Evolutionary conservation across 805 yeast genomes (phyloP), one percentile per base, ranked within the genome.

Genomic region (Kockiozyma suomiensis): DNA sequence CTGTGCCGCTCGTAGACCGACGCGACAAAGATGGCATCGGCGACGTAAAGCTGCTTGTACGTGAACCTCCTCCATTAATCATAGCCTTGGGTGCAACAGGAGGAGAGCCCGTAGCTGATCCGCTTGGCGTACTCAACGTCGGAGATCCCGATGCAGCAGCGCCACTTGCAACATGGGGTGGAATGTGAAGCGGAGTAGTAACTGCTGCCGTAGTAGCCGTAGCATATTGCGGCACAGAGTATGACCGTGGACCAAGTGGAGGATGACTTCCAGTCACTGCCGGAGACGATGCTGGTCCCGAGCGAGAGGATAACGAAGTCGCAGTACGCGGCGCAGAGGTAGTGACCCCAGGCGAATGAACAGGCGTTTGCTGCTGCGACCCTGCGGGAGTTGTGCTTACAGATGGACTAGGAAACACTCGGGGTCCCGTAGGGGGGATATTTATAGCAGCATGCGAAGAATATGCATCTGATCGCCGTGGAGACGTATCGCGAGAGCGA

Each of bases 51-150:
- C 54, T 47, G 35, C n/a, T 25, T 5, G 40, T 26, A 12, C 54
- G 61, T 10, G 59, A 45, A 10, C 41, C 8, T 17, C 30, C 37
- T 38, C 55, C 45, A 30, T 43, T 35, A 33, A 61, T 57, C 65
- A 61, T 61, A 6, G 65, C 62, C 21, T 58, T 61, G 7, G 65
- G 65, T 19, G 59, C 65, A 40, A 48, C 41, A 8, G 65, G 65
- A 12, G 62, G 62, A 26, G 56, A 28, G 15, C 46, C 50, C 4
- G 58, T 12, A 19, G 48, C 32, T 8, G 50, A 25, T 15, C 51
- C 55, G 12, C 21, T 21, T 21, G 56, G 25, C 2, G 52, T 15
- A 26, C 25, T 12, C 10, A 17, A 3, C 4, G 53, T 6, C 19
- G 61, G 17, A 28, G 42, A 28, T 19, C 17, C 42, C 3, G 52